Base-by-base conservation (phyloP, 1,284 basidiomycete species). In the Violaceomyces palustris region DNA sequence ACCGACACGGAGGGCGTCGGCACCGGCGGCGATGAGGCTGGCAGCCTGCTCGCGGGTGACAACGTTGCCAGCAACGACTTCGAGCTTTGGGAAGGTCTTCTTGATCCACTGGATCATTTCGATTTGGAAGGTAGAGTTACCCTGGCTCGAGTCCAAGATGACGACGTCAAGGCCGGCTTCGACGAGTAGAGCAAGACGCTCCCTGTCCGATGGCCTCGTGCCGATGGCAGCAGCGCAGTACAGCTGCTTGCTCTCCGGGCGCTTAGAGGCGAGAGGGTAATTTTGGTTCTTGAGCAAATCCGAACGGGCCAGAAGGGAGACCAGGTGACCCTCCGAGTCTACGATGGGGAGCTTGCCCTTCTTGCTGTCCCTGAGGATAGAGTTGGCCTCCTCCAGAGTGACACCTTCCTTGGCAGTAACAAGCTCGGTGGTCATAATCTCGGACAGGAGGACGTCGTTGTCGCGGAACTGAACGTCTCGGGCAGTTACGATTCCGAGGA, bases 71-170 rank as follows among this genome's bases (percentile, higher is more conserved):
- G 90, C 93, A 47, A 98, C 88, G 61, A 97, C 86, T 67, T 98
- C 89, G n/a, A 73, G 33, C 24, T 62, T 50, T 90, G 82, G 52
- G 81, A 78, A 29, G 1, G 82, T 88, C 46, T 78, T 35, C 77
- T 98, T 98, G 79, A 96, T 90, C 87, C 88, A 96, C 50, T 82
- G 75, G 67, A 99, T 83, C 86, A 97, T 96, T 45, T 97, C 91
- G 64, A 90, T 82, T 75, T 96, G 91, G 80, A 80, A 99, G 39
- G 85, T 72, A 15, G 91, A 96, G 78, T 98, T 97, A 49, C 93
- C 93, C 76, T 98, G 93, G 1, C 88, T 91, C 8, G 92, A 97
- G 75, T 99, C 93, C 50, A 99, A 80, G 35, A 96, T 79, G 61
- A 92, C 88, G 50, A 99, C 89, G 72, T 99, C 93, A 19, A 99